Evolutionary conservation across 2,329 filamentous ascomycete genomes (phyloP).

Genomic region (Gnomoniopsis smithogilvyi): DNA sequence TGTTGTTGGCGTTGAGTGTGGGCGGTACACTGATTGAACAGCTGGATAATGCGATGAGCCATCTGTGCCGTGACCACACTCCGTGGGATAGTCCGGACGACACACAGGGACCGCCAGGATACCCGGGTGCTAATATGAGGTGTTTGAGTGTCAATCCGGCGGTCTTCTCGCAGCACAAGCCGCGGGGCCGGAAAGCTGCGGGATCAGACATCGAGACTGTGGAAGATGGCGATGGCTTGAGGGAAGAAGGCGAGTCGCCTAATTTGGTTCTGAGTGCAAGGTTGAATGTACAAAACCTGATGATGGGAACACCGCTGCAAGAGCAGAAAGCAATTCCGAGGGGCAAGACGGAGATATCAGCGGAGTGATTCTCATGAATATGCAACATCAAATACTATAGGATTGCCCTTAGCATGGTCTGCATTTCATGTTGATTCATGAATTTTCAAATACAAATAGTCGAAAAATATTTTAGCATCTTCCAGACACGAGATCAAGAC

Average conservation of each 20-base stretch:
- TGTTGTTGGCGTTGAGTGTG: conserved; percentile 14
- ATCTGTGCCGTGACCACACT: conserved; percentile 12
- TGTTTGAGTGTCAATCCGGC: conserved; percentile 17
- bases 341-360: not conserved
- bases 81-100: conserved; percentile 13
- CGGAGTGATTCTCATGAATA: not conserved
- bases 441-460: too few species aligned
- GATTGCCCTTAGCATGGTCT: too few species aligned
- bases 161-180: conserved; percentile 17
- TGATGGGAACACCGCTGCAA: conserved; percentile 11
- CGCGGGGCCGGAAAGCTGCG: conserved; percentile 9
- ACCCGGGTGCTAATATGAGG: conserved; percentile 15
- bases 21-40: conserved; percentile 14
- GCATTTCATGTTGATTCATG: too few species aligned
- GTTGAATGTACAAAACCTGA: conserved; percentile 17
- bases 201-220: conserved; percentile 16
- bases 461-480: too few species aligned
- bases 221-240: conserved; percentile 11
- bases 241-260: conserved; percentile 15
- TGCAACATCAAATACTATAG: not conserved
- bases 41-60: conserved; percentile 17
- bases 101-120: conserved; percentile 7
- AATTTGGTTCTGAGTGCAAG: conserved; percentile 17
- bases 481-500: too few species aligned
- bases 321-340: not conserved